These are phyloP conservation scores for Trypanosoma caninum DNA, from an alignment of 208 protist genomes.

Conservation along the genomic window DNA sequence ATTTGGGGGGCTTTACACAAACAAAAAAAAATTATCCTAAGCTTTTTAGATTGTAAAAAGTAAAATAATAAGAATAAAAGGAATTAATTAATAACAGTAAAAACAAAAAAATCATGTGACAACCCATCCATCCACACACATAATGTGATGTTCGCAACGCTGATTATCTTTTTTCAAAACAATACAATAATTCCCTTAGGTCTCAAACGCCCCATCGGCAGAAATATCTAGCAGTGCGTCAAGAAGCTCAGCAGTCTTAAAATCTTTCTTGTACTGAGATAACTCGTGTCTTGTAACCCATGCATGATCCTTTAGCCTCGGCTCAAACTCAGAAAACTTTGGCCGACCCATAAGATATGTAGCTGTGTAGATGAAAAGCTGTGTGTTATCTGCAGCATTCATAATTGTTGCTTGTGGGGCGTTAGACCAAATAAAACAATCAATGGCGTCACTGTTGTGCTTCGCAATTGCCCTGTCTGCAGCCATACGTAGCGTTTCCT, in stretches of 20 bases:
- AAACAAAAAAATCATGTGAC: background rate
- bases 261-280: slow-evolving; percentile 56
- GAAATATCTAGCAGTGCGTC: slow-evolving; percentile 65
- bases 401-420: slow-evolving; percentile 65
- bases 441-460: slow-evolving; percentile 54
- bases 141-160: too few relatives aligned
- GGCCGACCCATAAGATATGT: slow-evolving; percentile 73
- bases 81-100: background rate
- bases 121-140: too few relatives aligned
- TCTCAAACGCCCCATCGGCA: slow-evolving; percentile 68
- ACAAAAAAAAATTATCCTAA: too few relatives aligned
- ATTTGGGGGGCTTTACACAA: too few relatives aligned
- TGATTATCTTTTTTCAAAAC: background rate
- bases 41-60: too few relatives aligned
- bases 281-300: slow-evolving; percentile 77
- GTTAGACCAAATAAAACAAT: slow-evolving; percentile 80
- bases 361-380: slow-evolving; percentile 65
- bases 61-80: background rate
- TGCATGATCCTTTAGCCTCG: slow-evolving; percentile 58
- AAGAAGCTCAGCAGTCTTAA: slow-evolving; percentile 53
- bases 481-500: slow-evolving; percentile 76
- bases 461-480: slow-evolving; percentile 48
- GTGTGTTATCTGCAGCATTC: slow-evolving; percentile 29
- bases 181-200: background rate
- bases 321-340: slow-evolving; percentile 55